A percentile compares a stretch with the other conserved stretches of the same genome.
These are phyloP conservation scores for Dactylonectria macrodidyma DNA, from an alignment of 2,329 filamentous ascomycete species.

Conservation along the genomic window DNA sequence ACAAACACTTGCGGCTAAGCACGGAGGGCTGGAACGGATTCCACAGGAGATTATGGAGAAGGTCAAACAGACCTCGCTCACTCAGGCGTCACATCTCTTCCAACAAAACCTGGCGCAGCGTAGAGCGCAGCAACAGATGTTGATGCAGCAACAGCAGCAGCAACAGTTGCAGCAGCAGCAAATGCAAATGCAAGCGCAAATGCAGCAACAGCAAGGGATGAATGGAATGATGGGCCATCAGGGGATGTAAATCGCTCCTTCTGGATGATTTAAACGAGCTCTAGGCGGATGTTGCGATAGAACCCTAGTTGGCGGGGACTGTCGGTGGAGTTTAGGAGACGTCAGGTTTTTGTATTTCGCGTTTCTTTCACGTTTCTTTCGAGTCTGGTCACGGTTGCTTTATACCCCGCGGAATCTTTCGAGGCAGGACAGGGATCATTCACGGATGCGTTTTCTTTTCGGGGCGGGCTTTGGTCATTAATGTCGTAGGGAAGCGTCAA, in stretches of 20 bases:
- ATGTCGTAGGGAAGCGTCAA: slow-evolving; percentile 26
- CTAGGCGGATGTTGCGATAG: slow-evolving; percentile 30
- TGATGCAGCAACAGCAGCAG: slow-evolving; percentile 57
- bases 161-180: slow-evolving; percentile 60
- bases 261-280: slow-evolving; percentile 3
- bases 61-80: slow-evolving; percentile 60
- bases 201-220: slow-evolving; percentile 57
- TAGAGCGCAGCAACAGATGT: slow-evolving; percentile 52
- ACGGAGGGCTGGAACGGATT: slow-evolving; percentile 60
- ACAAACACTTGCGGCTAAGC: slow-evolving; percentile 51
- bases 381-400: slow-evolving; percentile 45
- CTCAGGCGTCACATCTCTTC: slow-evolving; percentile 56
- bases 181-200: slow-evolving; percentile 41
- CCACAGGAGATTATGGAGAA: slow-evolving; percentile 62
- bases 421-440: slow-evolving; percentile 40
- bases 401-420: slow-evolving; percentile 52
- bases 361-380: slow-evolving; percentile 28
- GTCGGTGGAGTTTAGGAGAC: slow-evolving; percentile 41
- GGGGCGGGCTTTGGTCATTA: slow-evolving; percentile 31
- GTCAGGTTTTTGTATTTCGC: slow-evolving; percentile 28
- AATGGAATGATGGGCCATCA: slow-evolving; percentile 68
- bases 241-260: slow-evolving; percentile 57
- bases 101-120: slow-evolving; percentile 52
- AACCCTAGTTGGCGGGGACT: slow-evolving; percentile 18
- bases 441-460: slow-evolving; percentile 30